These are phyloP conservation scores for Oryza brachyantha DNA, from an alignment of 176 grass and related monocot genomes.

Conservation along the genomic window DNA sequence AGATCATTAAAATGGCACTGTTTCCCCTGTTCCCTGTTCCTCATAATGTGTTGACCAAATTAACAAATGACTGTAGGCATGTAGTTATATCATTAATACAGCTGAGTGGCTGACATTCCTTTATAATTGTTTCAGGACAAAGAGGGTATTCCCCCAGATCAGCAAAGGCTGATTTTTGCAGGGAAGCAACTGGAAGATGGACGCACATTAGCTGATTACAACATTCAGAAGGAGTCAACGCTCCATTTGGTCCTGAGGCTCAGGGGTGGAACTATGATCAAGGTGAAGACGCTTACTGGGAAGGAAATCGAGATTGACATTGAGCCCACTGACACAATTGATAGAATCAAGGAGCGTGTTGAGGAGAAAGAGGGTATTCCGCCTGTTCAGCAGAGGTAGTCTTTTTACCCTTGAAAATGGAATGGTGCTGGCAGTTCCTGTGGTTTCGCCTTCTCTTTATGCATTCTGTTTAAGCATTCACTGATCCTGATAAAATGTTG, in stretches of 20 bases:
- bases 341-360: constrained; percentile 87
- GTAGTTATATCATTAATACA: neutral
- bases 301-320: constrained; percentile 86
- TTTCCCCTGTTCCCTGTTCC: neutral
- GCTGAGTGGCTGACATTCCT: neutral
- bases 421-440: neutral
- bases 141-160: constrained; percentile 77
- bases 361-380: constrained; percentile 92
- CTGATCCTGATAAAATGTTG: neutral
- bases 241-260: constrained; percentile 78
- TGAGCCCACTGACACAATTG: constrained; percentile 63
- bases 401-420: neutral
- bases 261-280: constrained; percentile 84
- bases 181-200: constrained; percentile 88
- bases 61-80: neutral
- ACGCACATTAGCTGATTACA: constrained; percentile 78
- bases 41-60: neutral
- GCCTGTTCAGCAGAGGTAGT: constrained; percentile 76
- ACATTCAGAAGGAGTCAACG: constrained; percentile 88
- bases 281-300: constrained; percentile 84
- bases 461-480: neutral
- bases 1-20: neutral
- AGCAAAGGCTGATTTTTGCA: constrained; percentile 78
- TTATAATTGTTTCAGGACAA: constrained; percentile 55
- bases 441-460: neutral